Conservation (phyloP, 495 filamentous ascomycete genomes). For the Neurospora tetraspora region DNA sequence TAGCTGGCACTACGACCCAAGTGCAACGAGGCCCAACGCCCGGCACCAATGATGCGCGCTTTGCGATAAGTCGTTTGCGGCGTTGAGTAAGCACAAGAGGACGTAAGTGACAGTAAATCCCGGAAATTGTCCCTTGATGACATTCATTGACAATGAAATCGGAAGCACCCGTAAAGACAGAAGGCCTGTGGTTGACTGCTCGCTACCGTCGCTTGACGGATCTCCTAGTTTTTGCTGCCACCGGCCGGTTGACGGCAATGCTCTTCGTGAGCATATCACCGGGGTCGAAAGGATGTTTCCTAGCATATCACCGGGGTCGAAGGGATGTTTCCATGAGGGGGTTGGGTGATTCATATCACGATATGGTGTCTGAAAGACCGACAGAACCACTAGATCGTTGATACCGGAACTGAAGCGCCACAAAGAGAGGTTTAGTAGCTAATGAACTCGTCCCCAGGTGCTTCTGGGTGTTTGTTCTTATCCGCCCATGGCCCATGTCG, state of each 20-base stretch:
- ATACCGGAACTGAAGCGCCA: background rate
- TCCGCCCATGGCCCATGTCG: background rate
- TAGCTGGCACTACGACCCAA: background rate
- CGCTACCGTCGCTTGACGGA: background rate
- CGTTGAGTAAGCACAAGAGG: background rate
- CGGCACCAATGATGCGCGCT: background rate
- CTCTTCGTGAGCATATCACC: background rate
- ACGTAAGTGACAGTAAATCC: background rate
- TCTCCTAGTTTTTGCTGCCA: background rate
- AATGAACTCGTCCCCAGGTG: background rate
- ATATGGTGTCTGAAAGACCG: background rate
- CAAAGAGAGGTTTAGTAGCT: background rate
- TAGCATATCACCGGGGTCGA: background rate
- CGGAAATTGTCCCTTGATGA: background rate
- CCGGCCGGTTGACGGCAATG: background rate
- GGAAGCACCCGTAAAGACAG: background rate
- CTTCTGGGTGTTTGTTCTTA: background rate
- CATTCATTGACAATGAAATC: background rate
- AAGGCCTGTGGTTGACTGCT: background rate
- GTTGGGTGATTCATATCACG: background rate
- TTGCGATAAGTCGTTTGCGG: background rate
- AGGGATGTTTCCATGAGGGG: background rate
- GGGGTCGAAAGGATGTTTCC: too few relatives aligned
- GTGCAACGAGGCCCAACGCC: background rate
- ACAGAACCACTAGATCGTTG: background rate